Evolutionary conservation across 495 filamentous ascomycete species (phyloP).

Genomic region (Podospora sp.): DNA sequence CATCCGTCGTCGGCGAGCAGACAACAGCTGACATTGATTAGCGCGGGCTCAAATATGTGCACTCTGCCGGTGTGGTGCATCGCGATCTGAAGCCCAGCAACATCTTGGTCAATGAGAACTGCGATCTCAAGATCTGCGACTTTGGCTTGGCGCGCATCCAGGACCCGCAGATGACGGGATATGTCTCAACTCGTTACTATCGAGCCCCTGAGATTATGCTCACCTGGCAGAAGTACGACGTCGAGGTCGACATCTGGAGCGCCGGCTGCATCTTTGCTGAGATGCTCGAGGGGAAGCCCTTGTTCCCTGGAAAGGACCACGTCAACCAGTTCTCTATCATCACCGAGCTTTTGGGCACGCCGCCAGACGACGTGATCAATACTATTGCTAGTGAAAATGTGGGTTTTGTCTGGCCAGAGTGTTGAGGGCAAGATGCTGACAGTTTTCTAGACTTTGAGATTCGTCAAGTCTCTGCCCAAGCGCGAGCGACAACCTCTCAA

Average conservation of each 20-base stretch:
- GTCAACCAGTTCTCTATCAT: conserved; percentile 99
- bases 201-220: conserved; percentile 99
- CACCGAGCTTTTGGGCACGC: conserved; percentile 96
- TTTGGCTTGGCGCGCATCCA: conserved; percentile 97
- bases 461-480: conserved; percentile 97
- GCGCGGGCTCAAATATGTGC: conserved; percentile 98
- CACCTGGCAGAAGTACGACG: conserved; percentile 99
- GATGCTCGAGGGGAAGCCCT: conserved; percentile 97
- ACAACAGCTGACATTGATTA: conserved; percentile 46
- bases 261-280: conserved; percentile 99
- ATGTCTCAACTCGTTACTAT: conserved; percentile 98
- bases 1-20: neutral
- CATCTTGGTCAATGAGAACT: conserved; percentile 99
- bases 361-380: conserved; percentile 96
- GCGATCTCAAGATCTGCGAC: conserved; percentile 98
- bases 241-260: conserved; percentile 99
- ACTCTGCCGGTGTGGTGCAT: conserved; percentile 97
- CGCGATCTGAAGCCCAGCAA: conserved; percentile 98
- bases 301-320: conserved; percentile 98
- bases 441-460: conserved; percentile 80
- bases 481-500: conserved; percentile 86
- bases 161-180: conserved; percentile 99
- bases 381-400: conserved; percentile 99
- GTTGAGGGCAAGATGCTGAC: conserved; percentile 8
- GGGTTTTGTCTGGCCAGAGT: conserved; percentile 36